phyloP scores from a whole-genome alignment of 2,329 filamentous ascomycete species.

The Chaetothyriales sp. region DNA sequence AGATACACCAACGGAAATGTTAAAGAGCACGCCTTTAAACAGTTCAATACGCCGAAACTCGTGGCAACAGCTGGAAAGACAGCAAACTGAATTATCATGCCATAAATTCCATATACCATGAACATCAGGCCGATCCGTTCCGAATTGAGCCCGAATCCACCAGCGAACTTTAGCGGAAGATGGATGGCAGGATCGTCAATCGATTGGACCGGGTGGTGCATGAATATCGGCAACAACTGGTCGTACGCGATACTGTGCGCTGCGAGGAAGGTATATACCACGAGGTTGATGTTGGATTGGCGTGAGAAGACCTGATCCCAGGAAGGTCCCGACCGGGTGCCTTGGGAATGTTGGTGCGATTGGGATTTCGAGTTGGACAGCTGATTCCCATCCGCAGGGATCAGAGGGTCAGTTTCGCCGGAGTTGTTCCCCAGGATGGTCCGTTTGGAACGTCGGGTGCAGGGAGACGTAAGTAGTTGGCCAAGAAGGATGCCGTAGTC shows the following conservation, averaged over 20 bases:
- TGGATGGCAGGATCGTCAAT: slow-evolving; percentile 41
- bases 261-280: slow-evolving; percentile 67
- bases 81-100: slow-evolving; percentile 73
- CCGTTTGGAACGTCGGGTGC: slow-evolving; percentile 17
- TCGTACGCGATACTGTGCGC: slow-evolving; percentile 76
- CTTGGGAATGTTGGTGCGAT: slow-evolving; percentile 11
- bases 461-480: slow-evolving; percentile 42
- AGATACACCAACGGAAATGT: slow-evolving; percentile 65
- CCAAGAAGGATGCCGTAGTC: slow-evolving; percentile 71
- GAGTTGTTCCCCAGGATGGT: slow-evolving; percentile 14
- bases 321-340: slow-evolving; percentile 1
- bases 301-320: slow-evolving; percentile 56
- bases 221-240: slow-evolving; percentile 75
- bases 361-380: slow-evolving; percentile 6
- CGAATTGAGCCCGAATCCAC: slow-evolving; percentile 64
- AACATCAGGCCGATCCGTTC: slow-evolving; percentile 73
- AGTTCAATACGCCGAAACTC: slow-evolving; percentile 58
- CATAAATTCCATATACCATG: slow-evolving; percentile 65
- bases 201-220: slow-evolving; percentile 56
- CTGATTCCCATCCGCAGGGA: slow-evolving; percentile 17
- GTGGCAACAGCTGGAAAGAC: slow-evolving; percentile 66
- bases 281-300: slow-evolving; percentile 61
- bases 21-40: slow-evolving; percentile 54
- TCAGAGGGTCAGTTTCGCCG: slow-evolving; percentile 22
- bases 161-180: slow-evolving; percentile 67